Evolutionary conservation across 108 stramenopile species (phyloP).

Genomic region (Skeletonema costatum): DNA sequence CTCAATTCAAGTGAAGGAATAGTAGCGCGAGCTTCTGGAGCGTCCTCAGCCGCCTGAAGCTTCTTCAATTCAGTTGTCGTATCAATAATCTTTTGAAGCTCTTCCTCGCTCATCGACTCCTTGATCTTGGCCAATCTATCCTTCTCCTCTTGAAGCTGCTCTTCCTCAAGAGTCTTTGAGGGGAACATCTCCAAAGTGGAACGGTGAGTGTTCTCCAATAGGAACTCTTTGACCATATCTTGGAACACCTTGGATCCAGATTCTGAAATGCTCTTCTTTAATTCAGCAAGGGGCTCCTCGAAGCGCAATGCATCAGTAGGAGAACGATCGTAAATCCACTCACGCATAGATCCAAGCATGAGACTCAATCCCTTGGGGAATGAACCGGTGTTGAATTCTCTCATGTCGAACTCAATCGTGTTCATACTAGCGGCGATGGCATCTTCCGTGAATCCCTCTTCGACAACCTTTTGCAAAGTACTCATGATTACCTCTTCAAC

Average conservation of each 20-base stretch:
- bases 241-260: conserved; percentile 87
- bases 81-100: conserved; percentile 82
- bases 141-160: conserved; percentile 77
- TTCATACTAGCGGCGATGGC: conserved; percentile 93
- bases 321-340: conserved; percentile 93
- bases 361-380: conserved; percentile 95
- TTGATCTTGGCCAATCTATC: conserved; percentile 83
- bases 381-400: conserved; percentile 98
- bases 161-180: conserved; percentile 85
- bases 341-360: conserved; percentile 93
- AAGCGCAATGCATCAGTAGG: conserved; percentile 92
- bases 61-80: conserved; percentile 85
- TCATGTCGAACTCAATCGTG: conserved; percentile 93
- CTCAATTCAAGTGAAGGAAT: conserved; percentile 85
- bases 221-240: conserved; percentile 74
- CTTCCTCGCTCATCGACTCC: conserved; percentile 70
- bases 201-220: conserved; percentile 91
- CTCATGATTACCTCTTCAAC: conserved; percentile 85
- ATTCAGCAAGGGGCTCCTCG: conserved; percentile 84
- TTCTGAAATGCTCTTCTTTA: conserved; percentile 84
- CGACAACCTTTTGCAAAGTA: conserved; percentile 78
- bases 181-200: conserved; percentile 93
- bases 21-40: conserved; percentile 92
- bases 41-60: conserved; percentile 90
- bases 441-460: conserved; percentile 91